Conservation (phyloP, 495 filamentous ascomycete species). For the Apiosordaria backusii region DNA sequence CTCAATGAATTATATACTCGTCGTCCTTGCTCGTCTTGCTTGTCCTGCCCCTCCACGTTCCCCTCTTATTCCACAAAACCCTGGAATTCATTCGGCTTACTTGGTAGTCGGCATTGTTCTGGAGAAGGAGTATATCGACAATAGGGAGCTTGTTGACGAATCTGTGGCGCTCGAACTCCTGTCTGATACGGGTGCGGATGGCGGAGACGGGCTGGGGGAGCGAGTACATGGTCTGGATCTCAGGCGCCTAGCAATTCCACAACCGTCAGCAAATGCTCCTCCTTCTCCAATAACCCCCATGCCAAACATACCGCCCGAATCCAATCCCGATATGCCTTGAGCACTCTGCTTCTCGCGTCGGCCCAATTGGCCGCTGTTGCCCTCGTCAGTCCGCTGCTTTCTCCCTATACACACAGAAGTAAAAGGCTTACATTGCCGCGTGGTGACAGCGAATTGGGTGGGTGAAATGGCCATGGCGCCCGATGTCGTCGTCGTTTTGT, state of each 20-base stretch:
- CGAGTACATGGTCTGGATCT: slow-evolving; percentile 94
- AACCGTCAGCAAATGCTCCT: slow-evolving; percentile 15
- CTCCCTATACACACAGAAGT: not conserved
- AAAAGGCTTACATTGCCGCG: slow-evolving; percentile 72
- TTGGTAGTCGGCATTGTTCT: slow-evolving; percentile 90
- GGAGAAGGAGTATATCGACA: slow-evolving; percentile 82
- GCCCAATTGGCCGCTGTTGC: slow-evolving; percentile 73
- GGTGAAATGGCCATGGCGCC: slow-evolving; percentile 68
- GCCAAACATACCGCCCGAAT: slow-evolving; percentile 73
- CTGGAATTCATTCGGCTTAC: slow-evolving; percentile 30
- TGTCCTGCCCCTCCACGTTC: not conserved
- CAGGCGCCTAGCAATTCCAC: slow-evolving; percentile 65
- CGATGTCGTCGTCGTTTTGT: slow-evolving; percentile 26
- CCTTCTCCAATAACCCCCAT: not conserved
- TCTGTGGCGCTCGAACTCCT: slow-evolving; percentile 95
- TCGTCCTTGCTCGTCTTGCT: not conserved
- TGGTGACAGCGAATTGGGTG: slow-evolving; percentile 85
- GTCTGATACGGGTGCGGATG: slow-evolving; percentile 89
- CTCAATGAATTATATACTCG: not conserved
- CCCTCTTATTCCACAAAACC: not conserved
- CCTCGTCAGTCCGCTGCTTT: slow-evolving; percentile 17
- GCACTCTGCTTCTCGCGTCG: slow-evolving; percentile 78
- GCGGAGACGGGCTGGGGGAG: slow-evolving; percentile 81
- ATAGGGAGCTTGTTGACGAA: slow-evolving; percentile 84
- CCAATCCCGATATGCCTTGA: slow-evolving; percentile 89